These are phyloP conservation scores for Sechiopsis laciniata DNA, from an alignment of 306 rosid species.

Conservation along the genomic window DNA sequence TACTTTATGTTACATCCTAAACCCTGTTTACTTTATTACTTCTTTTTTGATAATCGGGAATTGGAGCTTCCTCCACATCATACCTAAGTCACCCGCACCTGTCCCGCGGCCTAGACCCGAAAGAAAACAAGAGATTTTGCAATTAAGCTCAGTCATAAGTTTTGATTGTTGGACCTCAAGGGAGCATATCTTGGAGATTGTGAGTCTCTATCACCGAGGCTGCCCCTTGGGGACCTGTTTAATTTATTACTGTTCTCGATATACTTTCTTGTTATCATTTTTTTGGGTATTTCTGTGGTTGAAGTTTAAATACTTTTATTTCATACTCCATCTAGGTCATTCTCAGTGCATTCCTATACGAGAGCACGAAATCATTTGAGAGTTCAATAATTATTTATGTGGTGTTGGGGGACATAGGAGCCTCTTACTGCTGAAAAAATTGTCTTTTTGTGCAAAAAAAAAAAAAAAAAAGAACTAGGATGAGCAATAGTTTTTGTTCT, in stretches of 20 bases:
- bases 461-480: too few relatives aligned
- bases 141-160: too few relatives aligned
- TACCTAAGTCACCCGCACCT: too few relatives aligned
- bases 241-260: background rate
- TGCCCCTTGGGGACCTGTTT: background rate
- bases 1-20: background rate
- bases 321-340: background rate
- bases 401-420: background rate
- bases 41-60: too few relatives aligned
- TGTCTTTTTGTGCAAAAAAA: too few relatives aligned
- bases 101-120: too few relatives aligned
- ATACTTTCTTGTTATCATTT: background rate
- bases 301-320: background rate
- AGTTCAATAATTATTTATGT: constrained; percentile 16
- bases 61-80: too few relatives aligned
- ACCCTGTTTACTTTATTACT: background rate
- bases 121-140: too few relatives aligned
- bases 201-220: too few relatives aligned
- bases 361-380: constrained; percentile 6
- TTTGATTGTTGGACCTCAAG: too few relatives aligned
- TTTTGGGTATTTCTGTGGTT: background rate
- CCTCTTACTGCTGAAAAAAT: constrained; percentile 12
- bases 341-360: background rate
- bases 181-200: too few relatives aligned
- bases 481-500: background rate